Evolutionary conservation across 306 rosid species (phyloP), one percentile per base, ranked within the genome.

Genomic region (Fagus sylvatica): DNA sequence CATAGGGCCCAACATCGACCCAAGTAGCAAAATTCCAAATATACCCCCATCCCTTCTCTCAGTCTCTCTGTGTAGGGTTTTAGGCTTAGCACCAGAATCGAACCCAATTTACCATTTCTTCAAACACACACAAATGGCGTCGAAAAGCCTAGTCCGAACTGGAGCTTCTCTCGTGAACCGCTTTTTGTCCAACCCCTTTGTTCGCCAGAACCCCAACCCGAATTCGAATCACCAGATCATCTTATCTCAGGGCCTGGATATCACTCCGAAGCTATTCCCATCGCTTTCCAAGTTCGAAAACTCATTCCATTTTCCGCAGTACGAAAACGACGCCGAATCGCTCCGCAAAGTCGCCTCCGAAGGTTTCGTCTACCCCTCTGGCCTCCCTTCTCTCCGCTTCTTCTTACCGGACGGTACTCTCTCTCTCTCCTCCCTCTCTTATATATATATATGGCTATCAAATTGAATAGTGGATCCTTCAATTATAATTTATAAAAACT

Each of bases 381-480:
- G 98, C 36, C 84, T 91, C 53, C 97, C 98, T 37, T 89, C 86
- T 81, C 91, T 95, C 73, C 81, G 80, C 3, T 87, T 92, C 86
- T 92, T 91, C 90, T 86, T 91, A 66, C 98, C 98, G 6, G 85
- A 91, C 13, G 97, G 98, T 95, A 88, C 80, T 74, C 39, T 42
- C 22, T 32, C 77, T 15, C 8, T 32, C 75, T 60, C 73, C 61
- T 32, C 19, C n/a, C 36, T 15, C 33, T 10, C 8, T 51, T 28
- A 10, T 37, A 10, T 19, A 2, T 37, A 1, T 28, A 6, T 76
- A 51, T 19, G 7, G 22, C 0, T 16, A 53, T n/a, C 13, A 53
- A 53, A 53, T 53, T 13, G n/a, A n/a, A n/a, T n/a, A n/a, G n/a
- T n/a, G n/a, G n/a, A n/a, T n/a, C n/a, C n/a, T n/a, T n/a, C n/a